Evolutionary conservation across 176 grass and related monocot species (phyloP), one percentile per base, ranked within the genome.

Genomic region (Cymbopogon citratus): DNA sequence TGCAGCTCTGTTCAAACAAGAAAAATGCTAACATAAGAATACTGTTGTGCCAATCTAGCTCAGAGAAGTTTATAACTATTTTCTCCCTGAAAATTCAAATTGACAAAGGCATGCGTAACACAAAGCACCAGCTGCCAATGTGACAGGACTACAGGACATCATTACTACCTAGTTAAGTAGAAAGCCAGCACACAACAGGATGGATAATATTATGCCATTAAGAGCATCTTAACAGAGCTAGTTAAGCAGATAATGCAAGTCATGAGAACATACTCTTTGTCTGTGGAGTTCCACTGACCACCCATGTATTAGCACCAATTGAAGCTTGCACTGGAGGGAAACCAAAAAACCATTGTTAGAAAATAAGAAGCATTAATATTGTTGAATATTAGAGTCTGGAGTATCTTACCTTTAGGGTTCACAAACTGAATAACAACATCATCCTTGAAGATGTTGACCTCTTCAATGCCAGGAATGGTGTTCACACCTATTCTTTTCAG

Each of bases 371-470:
- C 27, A 39, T 48, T 67, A 68, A 60, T 67, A 18, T 0, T 74
- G 38, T 11, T 40, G 14, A 66, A 24, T 24, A 36, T 16, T 79
- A 73, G 18, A 23, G 15, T 11, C 34, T 74, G 78, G 18, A 23
- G 15, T 10, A 57, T 77, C 39, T 75, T 72, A 99, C 96, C 96
- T 95, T 98, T 99, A 26, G 96, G 96, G 85, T 99, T 99, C 63
- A 86, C 60, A 86, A 99, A 99, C 85, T 98, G 92, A 80, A 95
- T 95, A 63, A 95, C 96, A 67, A 93, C 87, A 81, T 99, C 96
- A 85, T 99, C 96, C 88, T 95, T 99, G 48, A 99, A 99, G 75
- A 99, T 99, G 85, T 99, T 99, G 48, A 99, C 96, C 85, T 99
- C 96, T 88, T 99, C 96, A 71, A 99, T 99, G 71, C 87, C 96